Conservation (phyloP, 176 grass and related monocot genomes). For the Lolium multiflorum region DNA sequence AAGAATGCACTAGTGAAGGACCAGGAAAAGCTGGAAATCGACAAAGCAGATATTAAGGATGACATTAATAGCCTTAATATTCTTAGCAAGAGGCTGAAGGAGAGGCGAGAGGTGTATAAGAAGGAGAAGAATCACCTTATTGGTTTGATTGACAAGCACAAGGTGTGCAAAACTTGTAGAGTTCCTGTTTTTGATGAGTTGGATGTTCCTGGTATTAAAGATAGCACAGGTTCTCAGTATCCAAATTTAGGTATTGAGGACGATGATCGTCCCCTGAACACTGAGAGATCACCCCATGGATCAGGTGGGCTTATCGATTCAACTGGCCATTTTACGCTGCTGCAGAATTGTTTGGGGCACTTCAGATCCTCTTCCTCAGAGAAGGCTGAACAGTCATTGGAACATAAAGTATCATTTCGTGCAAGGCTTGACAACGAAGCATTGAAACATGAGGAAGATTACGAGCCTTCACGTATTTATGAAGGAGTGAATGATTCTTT, state of each 20-base stretch:
- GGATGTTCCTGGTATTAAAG: slow-evolving; percentile 56
- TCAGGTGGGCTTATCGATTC: slow-evolving; percentile 43
- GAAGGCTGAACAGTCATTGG: slow-evolving; percentile 47
- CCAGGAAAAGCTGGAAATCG: slow-evolving; percentile 63
- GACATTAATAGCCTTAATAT: slow-evolving; percentile 74
- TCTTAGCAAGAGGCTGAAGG: slow-evolving; percentile 67
- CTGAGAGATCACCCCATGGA: slow-evolving; percentile 34
- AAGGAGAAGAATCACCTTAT: slow-evolving; percentile 65
- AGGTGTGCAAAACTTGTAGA: slow-evolving; percentile 75
- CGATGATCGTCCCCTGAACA: slow-evolving; percentile 36
- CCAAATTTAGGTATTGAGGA: slow-evolving; percentile 57
- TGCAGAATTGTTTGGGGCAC: slow-evolving; percentile 63
- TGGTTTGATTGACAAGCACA: slow-evolving; percentile 60
- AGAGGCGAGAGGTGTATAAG: slow-evolving; percentile 61
- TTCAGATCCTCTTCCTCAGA: slow-evolving; percentile 69
- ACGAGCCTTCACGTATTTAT: slow-evolving; percentile 66
- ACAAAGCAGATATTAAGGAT: slow-evolving; percentile 69
- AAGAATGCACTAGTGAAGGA: slow-evolving; percentile 53
- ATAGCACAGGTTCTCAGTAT: slow-evolving; percentile 45
- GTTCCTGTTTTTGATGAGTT: slow-evolving; percentile 57
- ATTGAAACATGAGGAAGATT: slow-evolving; percentile 51
- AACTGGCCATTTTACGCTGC: slow-evolving; percentile 43
- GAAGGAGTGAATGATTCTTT: slow-evolving; percentile 51
- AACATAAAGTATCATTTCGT: slow-evolving; percentile 49
- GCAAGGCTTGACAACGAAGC: slow-evolving; percentile 61